These are phyloP conservation scores for Erythrobasidium hasegawianum DNA, from an alignment of 1,284 basidiomycete species.

Conservation along the genomic window DNA sequence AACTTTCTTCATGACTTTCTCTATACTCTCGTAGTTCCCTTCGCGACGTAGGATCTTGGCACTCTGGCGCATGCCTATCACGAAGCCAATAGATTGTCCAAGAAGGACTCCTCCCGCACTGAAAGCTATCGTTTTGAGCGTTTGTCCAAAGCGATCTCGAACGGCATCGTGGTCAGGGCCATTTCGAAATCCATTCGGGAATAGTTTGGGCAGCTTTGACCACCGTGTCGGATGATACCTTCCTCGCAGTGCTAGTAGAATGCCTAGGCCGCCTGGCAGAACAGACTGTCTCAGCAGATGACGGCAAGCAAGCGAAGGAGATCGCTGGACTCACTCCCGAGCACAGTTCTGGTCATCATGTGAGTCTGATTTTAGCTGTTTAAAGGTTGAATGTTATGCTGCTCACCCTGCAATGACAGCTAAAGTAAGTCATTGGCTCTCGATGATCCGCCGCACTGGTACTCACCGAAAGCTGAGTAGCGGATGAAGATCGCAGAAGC, in stretches of 20 bases:
- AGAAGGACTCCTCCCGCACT: conserved; percentile 23
- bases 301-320: too few species aligned
- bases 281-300: neutral
- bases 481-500: conserved; percentile 27
- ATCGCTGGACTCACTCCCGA: conserved; percentile 23
- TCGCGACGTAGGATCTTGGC: conserved; percentile 24
- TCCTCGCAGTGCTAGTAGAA: conserved; percentile 22
- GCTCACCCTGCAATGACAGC: conserved; percentile 14
- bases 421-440: too few species aligned
- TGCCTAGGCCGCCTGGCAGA: conserved; percentile 27
- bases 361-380: neutral
- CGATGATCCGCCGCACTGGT: too few species aligned
- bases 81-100: conserved; percentile 25
- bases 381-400: neutral
- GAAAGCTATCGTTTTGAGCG: conserved; percentile 14
- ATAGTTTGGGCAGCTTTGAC: conserved; percentile 23
- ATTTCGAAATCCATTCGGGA: conserved; percentile 15
- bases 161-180: conserved; percentile 18
- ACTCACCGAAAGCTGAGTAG: conserved; percentile 31
- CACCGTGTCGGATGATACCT: conserved; percentile 20
- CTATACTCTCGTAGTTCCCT: conserved; percentile 32
- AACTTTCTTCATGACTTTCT: conserved; percentile 30
- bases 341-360: conserved; percentile 18
- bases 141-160: conserved; percentile 21
- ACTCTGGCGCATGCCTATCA: conserved; percentile 22